phyloP scores from a whole-genome alignment of 2,329 filamentous ascomycete species.

The Ascochyta lentis region DNA sequence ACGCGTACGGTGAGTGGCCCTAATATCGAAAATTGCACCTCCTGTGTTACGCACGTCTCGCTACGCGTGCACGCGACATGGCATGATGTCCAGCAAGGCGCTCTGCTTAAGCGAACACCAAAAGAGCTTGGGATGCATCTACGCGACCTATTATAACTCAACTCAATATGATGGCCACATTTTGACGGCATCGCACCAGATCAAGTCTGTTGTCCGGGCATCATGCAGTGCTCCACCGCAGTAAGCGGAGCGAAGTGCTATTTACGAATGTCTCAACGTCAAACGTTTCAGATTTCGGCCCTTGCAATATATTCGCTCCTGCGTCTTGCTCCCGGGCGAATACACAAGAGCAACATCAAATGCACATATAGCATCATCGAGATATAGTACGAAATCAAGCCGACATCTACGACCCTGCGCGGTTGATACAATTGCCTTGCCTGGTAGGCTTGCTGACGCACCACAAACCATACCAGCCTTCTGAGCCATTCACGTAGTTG shows the following conservation, averaged over 20 bases:
- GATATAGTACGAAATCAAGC: not conserved
- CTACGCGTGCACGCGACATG: slow-evolving; percentile 8
- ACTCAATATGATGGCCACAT: not conserved
- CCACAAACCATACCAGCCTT: not conserved
- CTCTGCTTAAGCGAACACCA: slow-evolving; percentile 2
- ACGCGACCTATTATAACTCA: slow-evolving; percentile 5
- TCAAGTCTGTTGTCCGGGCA: not conserved
- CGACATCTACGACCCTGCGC: not conserved
- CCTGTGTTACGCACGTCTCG: not conserved
- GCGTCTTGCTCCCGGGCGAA: not conserved
- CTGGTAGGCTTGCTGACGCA: not conserved
- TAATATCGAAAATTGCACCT: not conserved
- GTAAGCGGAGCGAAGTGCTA: not conserved
- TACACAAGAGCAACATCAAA: not conserved
- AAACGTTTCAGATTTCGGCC: slow-evolving; percentile 2
- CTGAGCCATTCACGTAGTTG: too few species aligned
- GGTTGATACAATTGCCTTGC: not conserved
- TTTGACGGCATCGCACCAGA: not conserved
- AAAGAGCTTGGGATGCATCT: not conserved
- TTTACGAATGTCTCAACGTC: slow-evolving; percentile 3
- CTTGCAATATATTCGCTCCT: not conserved
- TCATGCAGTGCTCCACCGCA: slow-evolving; percentile 1
- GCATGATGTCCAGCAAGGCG: not conserved
- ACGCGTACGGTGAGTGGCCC: not conserved
- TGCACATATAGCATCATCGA: not conserved